A percentile compares a stretch with the other conserved stretches of the same genome.
Evolutionary conservation across 108 stramenopile genomes (phyloP).

Genomic region (Fistulifera solaris): DNA sequence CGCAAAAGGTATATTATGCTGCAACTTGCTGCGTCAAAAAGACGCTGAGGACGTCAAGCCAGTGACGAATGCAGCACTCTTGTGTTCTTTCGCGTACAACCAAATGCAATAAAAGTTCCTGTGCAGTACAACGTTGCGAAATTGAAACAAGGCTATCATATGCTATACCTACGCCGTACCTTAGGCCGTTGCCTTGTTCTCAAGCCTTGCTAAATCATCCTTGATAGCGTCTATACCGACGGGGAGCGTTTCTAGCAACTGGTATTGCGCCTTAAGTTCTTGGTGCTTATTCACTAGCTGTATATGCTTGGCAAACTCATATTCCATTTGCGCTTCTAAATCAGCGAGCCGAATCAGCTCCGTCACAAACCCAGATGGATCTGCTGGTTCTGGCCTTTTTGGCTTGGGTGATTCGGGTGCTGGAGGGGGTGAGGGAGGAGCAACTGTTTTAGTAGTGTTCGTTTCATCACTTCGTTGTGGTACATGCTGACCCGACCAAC

Average conservation of each 20-base stretch:
- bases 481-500: background rate
- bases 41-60: too few species aligned
- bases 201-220: slow-evolving; percentile 22
- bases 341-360: slow-evolving; percentile 34
- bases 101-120: too few species aligned
- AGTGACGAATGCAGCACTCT: too few species aligned
- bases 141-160: too few species aligned
- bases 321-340: slow-evolving; percentile 43
- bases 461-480: background rate
- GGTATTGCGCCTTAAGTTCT: slow-evolving; percentile 21
- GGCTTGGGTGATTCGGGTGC: slow-evolving; percentile 3
- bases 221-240: slow-evolving; percentile 44
- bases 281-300: slow-evolving; percentile 21
- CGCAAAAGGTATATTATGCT: too few species aligned
- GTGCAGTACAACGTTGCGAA: too few species aligned
- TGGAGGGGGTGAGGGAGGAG: background rate
- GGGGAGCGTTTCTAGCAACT: slow-evolving; percentile 26
- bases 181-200: background rate
- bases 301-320: slow-evolving; percentile 45
- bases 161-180: too few species aligned
- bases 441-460: background rate
- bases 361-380: slow-evolving; percentile 26
- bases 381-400: slow-evolving; percentile 25
- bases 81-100: too few species aligned
- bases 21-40: too few species aligned